These are phyloP conservation scores for Salicornia ramosissima DNA, from an alignment of 148 eudicot genomes.

Conservation along the genomic window DNA sequence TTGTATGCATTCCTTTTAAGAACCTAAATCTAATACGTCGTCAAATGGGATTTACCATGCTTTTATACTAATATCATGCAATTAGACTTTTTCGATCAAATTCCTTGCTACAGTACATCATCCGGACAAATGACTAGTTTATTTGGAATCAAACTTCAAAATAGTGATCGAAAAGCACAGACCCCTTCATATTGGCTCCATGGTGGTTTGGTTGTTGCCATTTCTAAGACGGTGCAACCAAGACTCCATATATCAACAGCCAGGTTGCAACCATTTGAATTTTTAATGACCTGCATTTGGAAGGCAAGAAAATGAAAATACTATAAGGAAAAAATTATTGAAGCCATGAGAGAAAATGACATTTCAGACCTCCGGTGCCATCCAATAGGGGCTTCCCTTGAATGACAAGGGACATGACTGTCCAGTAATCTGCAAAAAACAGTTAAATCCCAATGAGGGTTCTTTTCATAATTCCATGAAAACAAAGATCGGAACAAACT, in stretches of 20 bases:
- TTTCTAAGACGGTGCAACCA: conserved; percentile 92
- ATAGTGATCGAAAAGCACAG: conserved; percentile 23
- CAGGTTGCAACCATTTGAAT: conserved; percentile 65
- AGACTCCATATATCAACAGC: conserved; percentile 97
- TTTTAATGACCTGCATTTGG: conserved; percentile 61
- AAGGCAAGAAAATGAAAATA: conserved; percentile 18
- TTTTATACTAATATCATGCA: too few relatives aligned
- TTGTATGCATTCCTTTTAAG: too few relatives aligned
- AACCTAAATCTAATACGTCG: too few relatives aligned
- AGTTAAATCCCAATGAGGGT: not conserved
- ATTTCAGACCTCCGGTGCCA: conserved; percentile 90
- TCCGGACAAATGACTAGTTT: too few relatives aligned
- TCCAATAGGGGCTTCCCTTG: conserved; percentile 98
- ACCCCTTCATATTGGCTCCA: conserved; percentile 99
- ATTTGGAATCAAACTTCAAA: conserved; percentile 1
- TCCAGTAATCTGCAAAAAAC: conserved; percentile 70
- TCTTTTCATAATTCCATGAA: not conserved
- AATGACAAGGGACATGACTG: conserved; percentile 86
- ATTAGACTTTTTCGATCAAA: too few relatives aligned
- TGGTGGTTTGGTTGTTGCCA: conserved; percentile 94
- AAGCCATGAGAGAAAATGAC: conserved; percentile 5
- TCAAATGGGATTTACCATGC: too few relatives aligned
- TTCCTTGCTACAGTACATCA: too few relatives aligned
- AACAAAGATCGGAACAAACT: not conserved
- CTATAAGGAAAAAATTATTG: conserved; percentile 1